Base-by-base conservation (phyloP, 1,139 yeast genomes). In the Candida smagusa region DNA sequence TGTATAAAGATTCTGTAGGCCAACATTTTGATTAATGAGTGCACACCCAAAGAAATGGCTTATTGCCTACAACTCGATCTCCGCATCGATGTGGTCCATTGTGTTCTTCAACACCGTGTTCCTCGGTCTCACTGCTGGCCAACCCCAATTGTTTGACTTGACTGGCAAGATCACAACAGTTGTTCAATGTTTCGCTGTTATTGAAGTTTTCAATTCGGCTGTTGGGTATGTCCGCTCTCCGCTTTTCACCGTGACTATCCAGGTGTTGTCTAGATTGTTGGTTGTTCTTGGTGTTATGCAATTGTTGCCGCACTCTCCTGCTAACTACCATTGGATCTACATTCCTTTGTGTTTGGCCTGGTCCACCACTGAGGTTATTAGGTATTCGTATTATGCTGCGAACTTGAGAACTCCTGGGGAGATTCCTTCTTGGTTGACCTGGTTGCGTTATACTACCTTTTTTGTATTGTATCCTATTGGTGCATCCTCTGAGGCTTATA, bases 401-500 rank as follows among this genome's bases (percentile, higher is more conserved):
- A 83, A 82, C 53, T 68, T 87, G 44, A 62, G 63, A 43, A n/a
- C n/a, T n/a, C n/a, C n/a, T n/a, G 79, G 77, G 2, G 60, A 70
- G 1, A 85, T 89, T 12, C 88, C 94, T 7, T 57, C 61, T 34
- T 58, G 74, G 57, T 69, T 92, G 47, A 76, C 81, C 22, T 78
- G 84, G 75, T 65, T 88, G 49, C 77, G 99, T 56, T 92, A 90
- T 68, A 84, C 86, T 45, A 70, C 90, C 22, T 92, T 92, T 61
- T 77, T 77, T 51, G 77, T 88, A 2, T 71, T 92, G 50, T 92
- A 92, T 55, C 98, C 98, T 19, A 63, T 86, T 26, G 98, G 98
- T 5, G 97, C 92, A 12, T 78, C 85, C 4, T 81, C 94, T 43
- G 99, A 92, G 58, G 72, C 87, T 47, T 54, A 71, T 36, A 78